phyloP scores from a whole-genome alignment of 108 stramenopile species.

The Fragilaria crotonensis region DNA sequence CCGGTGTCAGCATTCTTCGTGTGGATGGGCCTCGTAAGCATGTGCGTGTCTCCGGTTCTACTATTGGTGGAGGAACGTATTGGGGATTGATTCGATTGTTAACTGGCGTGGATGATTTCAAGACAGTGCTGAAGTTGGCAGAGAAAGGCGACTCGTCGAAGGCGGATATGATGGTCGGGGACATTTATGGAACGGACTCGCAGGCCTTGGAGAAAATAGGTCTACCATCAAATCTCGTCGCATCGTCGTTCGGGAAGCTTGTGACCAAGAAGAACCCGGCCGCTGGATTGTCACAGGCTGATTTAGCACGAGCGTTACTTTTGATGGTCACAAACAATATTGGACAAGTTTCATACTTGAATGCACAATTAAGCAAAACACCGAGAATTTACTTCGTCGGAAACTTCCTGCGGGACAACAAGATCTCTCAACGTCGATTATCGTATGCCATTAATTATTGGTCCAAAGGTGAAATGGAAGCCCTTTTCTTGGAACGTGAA shows the following conservation, averaged over 20 bases:
- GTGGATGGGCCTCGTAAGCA: slow-evolving; percentile 93
- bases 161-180: slow-evolving; percentile 89
- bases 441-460: slow-evolving; percentile 95
- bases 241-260: slow-evolving; percentile 97
- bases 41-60: slow-evolving; percentile 95
- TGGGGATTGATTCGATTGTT: slow-evolving; percentile 96
- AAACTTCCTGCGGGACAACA: slow-evolving; percentile 93
- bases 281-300: slow-evolving; percentile 76
- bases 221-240: slow-evolving; percentile 80
- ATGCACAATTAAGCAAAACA: slow-evolving; percentile 86
- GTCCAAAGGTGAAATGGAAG: slow-evolving; percentile 95
- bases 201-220: slow-evolving; percentile 89
- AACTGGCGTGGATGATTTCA: slow-evolving; percentile 87
- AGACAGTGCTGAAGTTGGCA: slow-evolving; percentile 87
- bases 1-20: slow-evolving; percentile 91
- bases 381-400: slow-evolving; percentile 94
- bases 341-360: slow-evolving; percentile 94
- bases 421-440: slow-evolving; percentile 81
- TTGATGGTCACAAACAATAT: slow-evolving; percentile 99
- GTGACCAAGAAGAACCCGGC: slow-evolving; percentile 86
- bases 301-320: slow-evolving; percentile 91
- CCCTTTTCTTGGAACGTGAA: slow-evolving; percentile 93
- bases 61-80: slow-evolving; percentile 98
- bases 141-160: slow-evolving; percentile 86
- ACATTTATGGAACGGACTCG: slow-evolving; percentile 92